Evolutionary conservation across 2,329 filamentous ascomycete species (phyloP), one percentile per base, ranked within the genome.

Genomic region (Diatrype stigma): DNA sequence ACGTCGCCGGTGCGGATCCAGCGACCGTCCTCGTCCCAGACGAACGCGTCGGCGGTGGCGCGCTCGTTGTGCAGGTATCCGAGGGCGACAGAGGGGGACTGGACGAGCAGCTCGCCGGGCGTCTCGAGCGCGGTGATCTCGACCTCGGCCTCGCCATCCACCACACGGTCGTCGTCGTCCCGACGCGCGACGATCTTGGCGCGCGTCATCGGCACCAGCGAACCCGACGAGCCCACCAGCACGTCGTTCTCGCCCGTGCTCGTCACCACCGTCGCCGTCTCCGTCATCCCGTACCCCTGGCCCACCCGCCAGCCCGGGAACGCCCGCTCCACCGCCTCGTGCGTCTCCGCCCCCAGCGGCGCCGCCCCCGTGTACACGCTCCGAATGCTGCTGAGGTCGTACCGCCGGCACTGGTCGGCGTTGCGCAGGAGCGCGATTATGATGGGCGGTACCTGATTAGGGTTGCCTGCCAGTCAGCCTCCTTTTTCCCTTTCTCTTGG

Each of bases 1-100:
- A 95, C 89, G 61, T 96, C 92, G 6, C 92, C 92, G 0, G 92
- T 96, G 38, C 81, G 81, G 77, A 96, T 83, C 82, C 90, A 94
- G 56, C 84, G 71, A 10, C 84, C 84, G 10, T 84, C 84, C 57
- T 91, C 85, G 47, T 85, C 77, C 54, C 71, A 73, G 0, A 85
- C 63, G 62, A 90, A 96, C 0, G 91, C 94, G 65, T 95, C 90
- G 47, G 80, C 76, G 19, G 85, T 95, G 3, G 92, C 90, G 62
- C 88, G 86, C 42, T 88, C 84, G 63, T 96, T 96, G 71, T 95
- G 87, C 48, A 96, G 73, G 60, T 96, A 96, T 1, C 92, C 92
- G 0, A 96, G 70, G 0, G 88, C 84, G 1, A 95, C 81, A 1
- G 85, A 85, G 0, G 90, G 91, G 0, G 82, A 83, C 65, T 90